Conservation (phyloP, 2,329 filamentous ascomycete species). For the Aspergillus niger region DNA sequence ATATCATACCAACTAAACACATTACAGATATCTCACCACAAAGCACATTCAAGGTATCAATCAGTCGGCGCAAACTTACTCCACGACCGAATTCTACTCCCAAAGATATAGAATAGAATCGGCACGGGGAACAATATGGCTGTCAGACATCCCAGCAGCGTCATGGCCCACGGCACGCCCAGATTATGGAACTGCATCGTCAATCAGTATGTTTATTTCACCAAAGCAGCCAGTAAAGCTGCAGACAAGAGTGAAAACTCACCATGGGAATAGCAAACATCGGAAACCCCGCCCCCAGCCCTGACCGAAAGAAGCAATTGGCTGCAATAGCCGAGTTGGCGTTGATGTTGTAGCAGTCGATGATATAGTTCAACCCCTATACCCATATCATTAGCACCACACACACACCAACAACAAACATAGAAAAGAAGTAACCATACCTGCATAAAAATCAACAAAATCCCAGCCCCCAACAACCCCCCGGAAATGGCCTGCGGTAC, state of each 20-base stretch:
- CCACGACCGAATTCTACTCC: conserved; percentile 41
- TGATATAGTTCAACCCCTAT: conserved; percentile 36
- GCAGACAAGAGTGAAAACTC: background rate
- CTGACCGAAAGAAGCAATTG: conserved; percentile 32
- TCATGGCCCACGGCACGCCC: conserved; percentile 33
- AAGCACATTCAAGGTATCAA: too few relatives aligned
- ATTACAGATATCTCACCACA: background rate
- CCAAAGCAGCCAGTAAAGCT: too few relatives aligned
- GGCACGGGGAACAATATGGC: conserved; percentile 42
- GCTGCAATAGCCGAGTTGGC: conserved; percentile 39
- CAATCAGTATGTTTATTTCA: too few relatives aligned
- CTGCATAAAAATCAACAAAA: conserved; percentile 44
- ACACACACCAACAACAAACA: background rate
- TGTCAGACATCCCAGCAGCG: conserved; percentile 31
- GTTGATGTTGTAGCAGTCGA: conserved; percentile 37
- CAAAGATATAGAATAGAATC: conserved; percentile 48
- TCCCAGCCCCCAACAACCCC: conserved; percentile 46
- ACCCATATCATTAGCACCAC: background rate
- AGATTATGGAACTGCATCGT: conserved; percentile 29
- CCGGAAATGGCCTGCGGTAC: conserved; percentile 50
- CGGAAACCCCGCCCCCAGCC: conserved; percentile 33
- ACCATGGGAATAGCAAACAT: conserved; percentile 28
- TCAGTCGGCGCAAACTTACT: conserved; percentile 38
- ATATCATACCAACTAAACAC: too few relatives aligned
- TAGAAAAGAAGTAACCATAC: background rate